phyloP scores from a whole-genome alignment of 441 rosid species.

The Pelargonium cotyledonis region DNA sequence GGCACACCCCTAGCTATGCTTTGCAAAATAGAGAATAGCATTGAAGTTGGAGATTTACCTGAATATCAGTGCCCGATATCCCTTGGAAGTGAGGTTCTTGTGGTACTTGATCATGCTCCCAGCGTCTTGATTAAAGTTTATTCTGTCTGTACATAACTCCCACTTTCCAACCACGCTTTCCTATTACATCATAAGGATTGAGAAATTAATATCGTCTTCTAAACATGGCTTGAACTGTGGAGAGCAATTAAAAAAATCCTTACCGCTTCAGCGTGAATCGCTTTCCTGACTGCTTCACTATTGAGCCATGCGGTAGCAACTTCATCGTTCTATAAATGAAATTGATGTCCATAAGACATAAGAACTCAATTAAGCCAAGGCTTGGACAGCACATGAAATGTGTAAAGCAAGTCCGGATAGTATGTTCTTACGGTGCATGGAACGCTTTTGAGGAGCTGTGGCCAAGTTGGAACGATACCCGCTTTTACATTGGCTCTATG shows the following conservation, averaged over 20 bases:
- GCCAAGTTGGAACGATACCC: conserved; percentile 81
- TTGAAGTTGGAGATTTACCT: conserved; percentile 37
- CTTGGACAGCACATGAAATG: not conserved
- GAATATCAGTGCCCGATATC: conserved; percentile 68
- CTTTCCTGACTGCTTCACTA: conserved; percentile 58
- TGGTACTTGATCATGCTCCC: conserved; percentile 81
- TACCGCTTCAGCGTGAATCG: conserved; percentile 62
- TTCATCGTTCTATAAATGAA: conserved; percentile 50
- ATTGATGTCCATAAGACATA: no score
- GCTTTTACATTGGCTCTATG: conserved; percentile 65
- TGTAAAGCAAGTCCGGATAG: not conserved
- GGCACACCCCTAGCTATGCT: no score
- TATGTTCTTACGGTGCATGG: conserved; percentile 55
- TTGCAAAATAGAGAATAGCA: no score
- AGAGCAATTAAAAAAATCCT: conserved; percentile 9
- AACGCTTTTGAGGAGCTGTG: conserved; percentile 50
- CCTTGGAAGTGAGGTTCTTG: conserved; percentile 61
- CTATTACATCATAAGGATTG: conserved; percentile 24
- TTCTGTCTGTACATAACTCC: conserved; percentile 44
- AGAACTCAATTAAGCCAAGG: no score
- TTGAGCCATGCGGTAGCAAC: conserved; percentile 71
- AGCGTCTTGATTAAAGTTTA: conserved; percentile 32
- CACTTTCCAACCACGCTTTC: conserved; percentile 40
- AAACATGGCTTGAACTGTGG: not conserved
- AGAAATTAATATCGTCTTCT: not conserved